Percentiles rank a stretch among this genome's conserved stretches.
Conservation (phyloP, 1,284 basidiomycete species). For the Kalmanozyma brasiliensis region DNA sequence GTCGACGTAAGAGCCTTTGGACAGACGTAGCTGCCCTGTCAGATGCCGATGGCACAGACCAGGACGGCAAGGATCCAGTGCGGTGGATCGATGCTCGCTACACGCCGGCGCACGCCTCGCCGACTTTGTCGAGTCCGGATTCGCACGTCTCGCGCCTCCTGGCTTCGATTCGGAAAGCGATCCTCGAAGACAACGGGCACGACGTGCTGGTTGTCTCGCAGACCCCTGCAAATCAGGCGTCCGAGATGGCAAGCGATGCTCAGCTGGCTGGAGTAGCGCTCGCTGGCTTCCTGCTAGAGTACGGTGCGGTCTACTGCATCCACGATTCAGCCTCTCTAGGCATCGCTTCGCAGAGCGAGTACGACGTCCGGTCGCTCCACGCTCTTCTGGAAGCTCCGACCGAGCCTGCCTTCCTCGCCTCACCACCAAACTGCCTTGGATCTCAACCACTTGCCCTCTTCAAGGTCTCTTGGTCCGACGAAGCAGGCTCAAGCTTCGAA, state of each 20-base stretch:
- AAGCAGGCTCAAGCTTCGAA: not conserved
- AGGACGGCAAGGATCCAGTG: not conserved
- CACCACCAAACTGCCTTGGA: conserved; percentile 22
- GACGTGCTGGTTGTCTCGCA: conserved; percentile 14
- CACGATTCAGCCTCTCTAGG: not conserved
- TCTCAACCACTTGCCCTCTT: conserved; percentile 18
- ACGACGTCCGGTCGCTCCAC: conserved; percentile 10
- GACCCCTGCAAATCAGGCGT: not conserved
- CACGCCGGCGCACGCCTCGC: conserved; percentile 5
- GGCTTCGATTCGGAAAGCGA: not conserved
- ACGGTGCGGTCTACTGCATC: conserved; percentile 26
- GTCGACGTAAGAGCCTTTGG: conserved; percentile 17
- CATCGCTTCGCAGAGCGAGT: not conserved
- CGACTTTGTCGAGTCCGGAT: conserved; percentile 11
- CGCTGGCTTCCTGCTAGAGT: conserved; percentile 30
- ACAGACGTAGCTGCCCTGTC: not conserved
- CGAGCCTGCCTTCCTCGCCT: conserved; percentile 8
- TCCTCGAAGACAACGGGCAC: not conserved
- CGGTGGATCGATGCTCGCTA: conserved; percentile 20
- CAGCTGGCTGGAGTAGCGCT: conserved; percentile 25
- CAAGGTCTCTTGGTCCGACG: conserved; percentile 8
- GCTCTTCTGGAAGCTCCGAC: not conserved
- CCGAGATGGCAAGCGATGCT: not conserved
- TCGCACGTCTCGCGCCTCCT: conserved; percentile 10
- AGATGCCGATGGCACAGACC: not conserved